These are phyloP conservation scores for Chaetoceros tenuissimus DNA, from an alignment of 108 stramenopile species.

Conservation along the genomic window DNA sequence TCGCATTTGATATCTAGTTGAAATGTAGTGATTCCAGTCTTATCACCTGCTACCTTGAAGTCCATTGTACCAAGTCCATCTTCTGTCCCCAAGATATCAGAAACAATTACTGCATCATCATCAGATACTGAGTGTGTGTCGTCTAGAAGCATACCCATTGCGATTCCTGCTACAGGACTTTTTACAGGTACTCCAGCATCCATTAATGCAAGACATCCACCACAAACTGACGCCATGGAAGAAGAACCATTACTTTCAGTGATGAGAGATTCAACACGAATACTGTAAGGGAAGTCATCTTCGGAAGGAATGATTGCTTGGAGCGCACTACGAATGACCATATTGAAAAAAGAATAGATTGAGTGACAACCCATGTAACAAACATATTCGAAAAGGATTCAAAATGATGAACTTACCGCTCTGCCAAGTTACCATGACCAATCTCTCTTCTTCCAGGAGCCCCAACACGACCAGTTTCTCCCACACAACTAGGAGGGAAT, in stretches of 20 bases:
- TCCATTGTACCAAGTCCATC: conserved; percentile 84
- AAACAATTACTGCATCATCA: conserved; percentile 69
- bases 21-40: conserved; percentile 78
- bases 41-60: conserved; percentile 83
- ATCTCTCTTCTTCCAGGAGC: conserved; percentile 85
- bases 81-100: conserved; percentile 81
- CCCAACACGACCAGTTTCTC: conserved; percentile 85
- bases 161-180: conserved; percentile 70
- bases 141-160: conserved; percentile 79
- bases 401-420: conserved; percentile 29
- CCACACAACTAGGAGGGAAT: conserved; percentile 92
- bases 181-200: conserved; percentile 91
- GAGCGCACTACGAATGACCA: conserved; percentile 35
- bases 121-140: conserved; percentile 57
- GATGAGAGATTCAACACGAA: conserved; percentile 75
- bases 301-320: conserved; percentile 54
- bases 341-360: neutral
- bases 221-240: conserved; percentile 89
- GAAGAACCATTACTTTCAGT: conserved; percentile 80
- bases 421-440: conserved; percentile 83
- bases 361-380: neutral
- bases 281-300: conserved; percentile 69
- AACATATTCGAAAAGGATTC: neutral
- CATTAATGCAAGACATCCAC: conserved; percentile 86
- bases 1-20: conserved; percentile 94